Evolutionary conservation across 805 yeast genomes (phyloP).

Genomic region (Candida mattraensis): DNA sequence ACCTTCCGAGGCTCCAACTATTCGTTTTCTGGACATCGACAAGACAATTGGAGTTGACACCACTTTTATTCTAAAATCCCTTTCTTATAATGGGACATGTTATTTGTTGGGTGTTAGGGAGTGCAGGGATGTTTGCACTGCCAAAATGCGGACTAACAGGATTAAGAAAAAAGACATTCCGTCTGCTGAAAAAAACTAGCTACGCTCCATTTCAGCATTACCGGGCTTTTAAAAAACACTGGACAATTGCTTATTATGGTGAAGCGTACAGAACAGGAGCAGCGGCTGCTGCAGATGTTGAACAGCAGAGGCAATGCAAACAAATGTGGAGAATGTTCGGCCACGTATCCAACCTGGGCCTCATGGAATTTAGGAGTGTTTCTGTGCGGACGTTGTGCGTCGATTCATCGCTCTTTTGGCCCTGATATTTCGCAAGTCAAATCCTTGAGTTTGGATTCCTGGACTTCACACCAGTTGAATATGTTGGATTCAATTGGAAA

Average conservation of each 20-base stretch:
- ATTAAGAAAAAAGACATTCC: no score
- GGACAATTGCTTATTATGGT: conserved; percentile 2
- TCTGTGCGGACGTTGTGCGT: conserved; percentile 83
- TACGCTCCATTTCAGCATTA: no score
- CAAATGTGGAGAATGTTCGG: conserved; percentile 78
- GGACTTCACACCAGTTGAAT: conserved; percentile 60
- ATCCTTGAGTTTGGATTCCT: conserved; percentile 69
- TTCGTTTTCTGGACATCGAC: no score
- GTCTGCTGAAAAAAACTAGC: no score
- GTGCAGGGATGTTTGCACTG: no score
- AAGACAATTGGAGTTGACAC: no score
- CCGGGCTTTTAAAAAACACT: no score
- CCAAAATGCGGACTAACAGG: no score
- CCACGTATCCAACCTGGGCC: conserved; percentile 61
- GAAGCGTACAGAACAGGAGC: conserved; percentile 27
- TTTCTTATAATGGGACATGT: no score
- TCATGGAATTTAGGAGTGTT: conserved; percentile 60
- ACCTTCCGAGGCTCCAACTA: no score
- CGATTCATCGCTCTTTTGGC: conserved; percentile 69
- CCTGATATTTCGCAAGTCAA: conserved; percentile 62
- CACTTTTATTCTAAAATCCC: no score
- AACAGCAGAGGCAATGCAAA: conserved; percentile 60
- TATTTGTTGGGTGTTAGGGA: no score
- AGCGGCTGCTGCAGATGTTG: conserved; percentile 53
- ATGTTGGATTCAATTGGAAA: conserved; percentile 53